Percentiles rank a stretch among this genome's conserved stretches.
Conservation (phyloP, 2,329 filamentous ascomycete species). For the Coniochaeta sp. region DNA sequence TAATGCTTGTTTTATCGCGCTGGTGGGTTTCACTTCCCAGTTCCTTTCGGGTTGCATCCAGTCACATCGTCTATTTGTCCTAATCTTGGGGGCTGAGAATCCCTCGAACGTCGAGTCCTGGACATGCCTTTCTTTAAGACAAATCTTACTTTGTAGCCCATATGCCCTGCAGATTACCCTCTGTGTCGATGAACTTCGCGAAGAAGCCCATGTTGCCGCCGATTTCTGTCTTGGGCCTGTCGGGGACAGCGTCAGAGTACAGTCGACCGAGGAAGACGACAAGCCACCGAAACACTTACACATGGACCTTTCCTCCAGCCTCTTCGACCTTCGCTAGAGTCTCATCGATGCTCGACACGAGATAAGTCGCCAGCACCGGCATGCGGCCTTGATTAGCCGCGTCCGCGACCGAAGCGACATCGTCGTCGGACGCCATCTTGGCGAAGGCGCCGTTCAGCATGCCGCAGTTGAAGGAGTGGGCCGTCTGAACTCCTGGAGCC, state of each 20-base stretch:
- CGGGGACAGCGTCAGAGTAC: background rate
- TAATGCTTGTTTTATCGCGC: background rate
- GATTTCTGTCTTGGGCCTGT: conserved; percentile 28
- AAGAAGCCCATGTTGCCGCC: conserved; percentile 25
- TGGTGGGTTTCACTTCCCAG: background rate
- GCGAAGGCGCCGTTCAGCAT: conserved; percentile 27
- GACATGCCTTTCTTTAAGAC: background rate
- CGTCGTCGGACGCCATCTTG: conserved; percentile 20
- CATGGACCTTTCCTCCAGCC: conserved; percentile 24
- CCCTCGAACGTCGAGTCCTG: background rate
- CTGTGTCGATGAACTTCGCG: conserved; percentile 28
- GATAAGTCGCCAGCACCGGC: conserved; percentile 25
- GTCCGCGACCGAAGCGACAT: conserved; percentile 24
- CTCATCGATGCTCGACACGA: conserved; percentile 24
- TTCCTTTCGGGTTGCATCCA: background rate
- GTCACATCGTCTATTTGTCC: background rate
- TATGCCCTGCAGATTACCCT: conserved; percentile 22
- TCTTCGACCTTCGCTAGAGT: conserved; percentile 20
- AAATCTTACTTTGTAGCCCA: background rate
- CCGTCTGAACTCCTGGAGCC: conserved; percentile 18
- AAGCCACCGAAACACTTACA: conserved; percentile 19
- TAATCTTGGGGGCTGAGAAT: background rate
- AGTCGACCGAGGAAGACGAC: background rate
- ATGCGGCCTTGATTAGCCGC: conserved; percentile 18
- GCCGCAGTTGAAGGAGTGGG: conserved; percentile 27